These are phyloP conservation scores for Pseudozyma sp. DNA, from an alignment of 1,284 basidiomycete species.

Conservation along the genomic window DNA sequence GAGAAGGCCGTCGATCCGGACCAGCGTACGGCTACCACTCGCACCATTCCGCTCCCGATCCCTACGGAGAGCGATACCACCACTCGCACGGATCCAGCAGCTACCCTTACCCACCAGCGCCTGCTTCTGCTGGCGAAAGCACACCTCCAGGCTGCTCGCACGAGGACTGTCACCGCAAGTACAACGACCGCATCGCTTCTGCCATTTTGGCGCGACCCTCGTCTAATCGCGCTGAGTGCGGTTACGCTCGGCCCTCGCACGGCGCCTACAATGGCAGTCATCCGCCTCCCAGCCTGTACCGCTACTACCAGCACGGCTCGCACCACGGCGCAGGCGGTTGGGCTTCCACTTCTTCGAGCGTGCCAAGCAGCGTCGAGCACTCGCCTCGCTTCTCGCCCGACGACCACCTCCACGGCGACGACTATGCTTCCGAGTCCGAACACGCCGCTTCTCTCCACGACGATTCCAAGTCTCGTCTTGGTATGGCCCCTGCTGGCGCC, in stretches of 20 bases:
- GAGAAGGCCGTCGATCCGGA: conserved; percentile 44
- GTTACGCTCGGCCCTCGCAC: conserved; percentile 35
- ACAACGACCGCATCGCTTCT: conserved; percentile 58
- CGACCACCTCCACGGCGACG: conserved; percentile 58
- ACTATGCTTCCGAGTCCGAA: conserved; percentile 59
- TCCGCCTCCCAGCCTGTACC: conserved; percentile 50
- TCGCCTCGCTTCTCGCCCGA: conserved; percentile 62
- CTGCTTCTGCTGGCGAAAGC: conserved; percentile 15
- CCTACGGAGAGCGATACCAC: conserved; percentile 43
- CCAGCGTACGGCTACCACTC: conserved; percentile 21
- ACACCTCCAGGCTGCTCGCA: conserved; percentile 60
- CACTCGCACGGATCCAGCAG: conserved; percentile 23
- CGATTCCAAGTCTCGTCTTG: conserved; percentile 36
- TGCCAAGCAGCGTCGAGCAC: conserved; percentile 65
- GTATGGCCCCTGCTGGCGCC: conserved; percentile 8
- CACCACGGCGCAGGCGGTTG: conserved; percentile 41
- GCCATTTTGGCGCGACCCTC: conserved; percentile 41
- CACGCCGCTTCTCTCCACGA: conserved; percentile 38
- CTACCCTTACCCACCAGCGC: conserved; percentile 21
- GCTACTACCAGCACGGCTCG: conserved; percentile 49
- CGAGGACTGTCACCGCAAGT: conserved; percentile 62
- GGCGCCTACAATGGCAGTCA: conserved; percentile 38
- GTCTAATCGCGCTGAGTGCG: conserved; percentile 33
- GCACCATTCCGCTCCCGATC: conserved; percentile 32
- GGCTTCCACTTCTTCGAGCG: conserved; percentile 59